Percentiles rank a stretch among this genome's conserved stretches.
These are phyloP conservation scores for Metschnikowia corniflorae DNA, from an alignment of 805 yeast species.

Conservation along the genomic window DNA sequence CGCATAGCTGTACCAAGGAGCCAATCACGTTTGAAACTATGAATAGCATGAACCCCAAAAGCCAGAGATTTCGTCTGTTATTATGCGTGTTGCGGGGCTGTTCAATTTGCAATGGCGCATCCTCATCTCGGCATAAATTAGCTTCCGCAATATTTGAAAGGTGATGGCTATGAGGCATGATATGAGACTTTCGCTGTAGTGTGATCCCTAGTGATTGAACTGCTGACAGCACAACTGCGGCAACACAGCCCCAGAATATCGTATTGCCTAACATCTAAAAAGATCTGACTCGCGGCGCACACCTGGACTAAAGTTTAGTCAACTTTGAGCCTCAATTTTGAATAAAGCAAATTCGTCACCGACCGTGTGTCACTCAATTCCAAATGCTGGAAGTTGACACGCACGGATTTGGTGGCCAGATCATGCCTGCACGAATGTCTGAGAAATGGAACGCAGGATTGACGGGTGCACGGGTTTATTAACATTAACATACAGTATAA, in stretches of 20 bases:
- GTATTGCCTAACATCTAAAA: too few relatives aligned
- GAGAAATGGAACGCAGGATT: too few relatives aligned
- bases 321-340: too few relatives aligned
- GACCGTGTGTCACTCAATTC: too few relatives aligned
- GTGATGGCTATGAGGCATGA: slow-evolving; percentile 24
- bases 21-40: slow-evolving; percentile 75
- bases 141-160: slow-evolving; percentile 12
- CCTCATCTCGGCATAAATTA: slow-evolving; percentile 10
- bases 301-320: too few relatives aligned
- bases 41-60: slow-evolving; percentile 67
- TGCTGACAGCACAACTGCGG: slow-evolving; percentile 73
- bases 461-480: too few relatives aligned
- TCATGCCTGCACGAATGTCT: too few relatives aligned
- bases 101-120: slow-evolving; percentile 6
- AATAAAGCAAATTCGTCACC: too few relatives aligned
- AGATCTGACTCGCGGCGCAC: too few relatives aligned
- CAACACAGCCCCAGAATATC: slow-evolving; percentile 52
- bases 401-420: too few relatives aligned
- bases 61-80: slow-evolving; percentile 61
- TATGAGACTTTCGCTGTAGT: slow-evolving; percentile 74
- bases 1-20: slow-evolving; percentile 76
- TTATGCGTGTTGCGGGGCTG: slow-evolving; percentile 24
- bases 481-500: too few relatives aligned
- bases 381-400: too few relatives aligned
- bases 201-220: slow-evolving; percentile 80